A percentile compares a stretch with the other conserved stretches of the same genome.
phyloP scores from a whole-genome alignment of 176 grass and related monocot species.

The Triticum monococcum region DNA sequence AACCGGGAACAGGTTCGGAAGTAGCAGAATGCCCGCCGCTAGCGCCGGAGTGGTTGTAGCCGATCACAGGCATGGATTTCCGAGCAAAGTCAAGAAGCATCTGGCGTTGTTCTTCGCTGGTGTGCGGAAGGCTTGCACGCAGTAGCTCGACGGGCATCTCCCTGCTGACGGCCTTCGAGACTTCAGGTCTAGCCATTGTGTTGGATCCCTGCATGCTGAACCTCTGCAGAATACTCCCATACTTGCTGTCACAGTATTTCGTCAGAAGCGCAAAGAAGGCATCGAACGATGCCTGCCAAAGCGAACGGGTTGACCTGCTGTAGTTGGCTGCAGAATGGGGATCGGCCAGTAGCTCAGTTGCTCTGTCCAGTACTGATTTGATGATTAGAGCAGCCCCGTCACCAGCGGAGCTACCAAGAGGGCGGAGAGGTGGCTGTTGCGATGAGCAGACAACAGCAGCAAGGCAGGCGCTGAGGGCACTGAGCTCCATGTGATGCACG shows the following conservation, averaged over 20 bases:
- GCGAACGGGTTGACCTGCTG: slow-evolving; percentile 62
- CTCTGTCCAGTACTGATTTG: slow-evolving; percentile 83
- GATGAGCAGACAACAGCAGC: slow-evolving; percentile 90
- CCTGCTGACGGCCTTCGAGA: slow-evolving; percentile 64
- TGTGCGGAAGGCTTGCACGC: slow-evolving; percentile 83
- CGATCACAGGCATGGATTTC: slow-evolving; percentile 52
- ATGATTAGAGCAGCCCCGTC: slow-evolving; percentile 81
- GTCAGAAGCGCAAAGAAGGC: slow-evolving; percentile 90
- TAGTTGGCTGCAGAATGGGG: slow-evolving; percentile 69
- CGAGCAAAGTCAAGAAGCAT: slow-evolving; percentile 74
- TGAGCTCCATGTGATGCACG: slow-evolving; percentile 74
- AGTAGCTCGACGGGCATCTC: slow-evolving; percentile 91
- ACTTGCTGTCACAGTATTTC: slow-evolving; percentile 85
- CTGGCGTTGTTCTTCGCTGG: slow-evolving; percentile 74
- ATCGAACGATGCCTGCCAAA: slow-evolving; percentile 97
- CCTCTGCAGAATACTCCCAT: slow-evolving; percentile 85
- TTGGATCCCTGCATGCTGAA: slow-evolving; percentile 48
- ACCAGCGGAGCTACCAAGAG: slow-evolving; percentile 78
- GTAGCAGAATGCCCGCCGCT: slow-evolving; percentile 26
- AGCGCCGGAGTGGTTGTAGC: slow-evolving; percentile 40
- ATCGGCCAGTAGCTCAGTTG: slow-evolving; percentile 69
- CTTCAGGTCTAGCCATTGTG: slow-evolving; percentile 53
- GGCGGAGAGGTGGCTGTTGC: slow-evolving; percentile 84
- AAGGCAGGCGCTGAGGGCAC: slow-evolving; percentile 85
- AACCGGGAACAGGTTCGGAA: slow-evolving; percentile 62